These are phyloP conservation scores for Takashimella tepidaria DNA, from an alignment of 1,284 basidiomycete species.

Conservation along the genomic window DNA sequence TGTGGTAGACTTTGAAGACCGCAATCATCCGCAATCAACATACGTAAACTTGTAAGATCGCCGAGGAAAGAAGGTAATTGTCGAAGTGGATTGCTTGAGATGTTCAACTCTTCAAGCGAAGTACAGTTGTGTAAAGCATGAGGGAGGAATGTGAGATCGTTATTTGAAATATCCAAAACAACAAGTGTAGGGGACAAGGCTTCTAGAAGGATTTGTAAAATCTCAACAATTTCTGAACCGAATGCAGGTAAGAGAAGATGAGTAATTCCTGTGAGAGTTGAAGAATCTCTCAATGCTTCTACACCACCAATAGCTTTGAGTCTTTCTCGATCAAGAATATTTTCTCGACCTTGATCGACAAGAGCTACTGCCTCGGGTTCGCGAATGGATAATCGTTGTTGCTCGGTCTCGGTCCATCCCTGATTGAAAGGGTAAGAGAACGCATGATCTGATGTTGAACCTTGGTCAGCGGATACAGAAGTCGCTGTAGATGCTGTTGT, in stretches of 20 bases:
- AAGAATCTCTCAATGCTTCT: constrained; percentile 20
- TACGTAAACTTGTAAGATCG: constrained; percentile 67
- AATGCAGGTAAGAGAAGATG: constrained; percentile 78
- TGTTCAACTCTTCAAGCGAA: constrained; percentile 85
- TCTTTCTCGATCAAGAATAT: constrained; percentile 33
- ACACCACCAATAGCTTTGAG: constrained; percentile 42
- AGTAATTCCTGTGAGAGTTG: constrained; percentile 54
- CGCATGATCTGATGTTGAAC: constrained; percentile 6
- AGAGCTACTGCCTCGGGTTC: constrained; percentile 37
- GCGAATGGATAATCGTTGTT: constrained; percentile 3
- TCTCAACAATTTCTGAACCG: constrained; percentile 61
- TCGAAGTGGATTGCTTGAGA: constrained; percentile 82
- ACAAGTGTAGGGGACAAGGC: constrained; percentile 69
- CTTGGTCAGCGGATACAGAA: constrained; percentile 14
- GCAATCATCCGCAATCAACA: constrained; percentile 84
- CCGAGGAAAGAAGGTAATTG: constrained; percentile 76
- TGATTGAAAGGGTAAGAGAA: constrained; percentile 10
- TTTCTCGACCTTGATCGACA: constrained; percentile 41
- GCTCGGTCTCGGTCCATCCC: constrained; percentile 9
- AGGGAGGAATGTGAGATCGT: constrained; percentile 75
- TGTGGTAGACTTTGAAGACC: constrained; percentile 69
- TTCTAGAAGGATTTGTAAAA: constrained; percentile 64
- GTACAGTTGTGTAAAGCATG: constrained; percentile 69
- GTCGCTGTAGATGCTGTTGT: constrained; percentile 21
- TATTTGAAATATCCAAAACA: constrained; percentile 83